Evolutionary conservation across 2,329 filamentous ascomycete species (phyloP).

Genomic region (Dothistroma septosporum): DNA sequence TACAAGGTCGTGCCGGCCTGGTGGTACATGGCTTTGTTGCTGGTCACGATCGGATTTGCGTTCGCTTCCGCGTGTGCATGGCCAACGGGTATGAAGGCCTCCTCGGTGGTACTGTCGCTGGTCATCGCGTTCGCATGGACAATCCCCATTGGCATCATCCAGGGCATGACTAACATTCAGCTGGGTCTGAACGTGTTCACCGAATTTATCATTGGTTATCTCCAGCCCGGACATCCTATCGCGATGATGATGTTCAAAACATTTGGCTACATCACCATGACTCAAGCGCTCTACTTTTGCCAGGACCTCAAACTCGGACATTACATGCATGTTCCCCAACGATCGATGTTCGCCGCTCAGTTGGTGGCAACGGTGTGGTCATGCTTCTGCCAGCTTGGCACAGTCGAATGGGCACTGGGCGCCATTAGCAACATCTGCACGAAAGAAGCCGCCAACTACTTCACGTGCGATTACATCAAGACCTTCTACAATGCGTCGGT

Average conservation of each 20-base stretch:
- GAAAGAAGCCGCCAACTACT: conserved; percentile 14
- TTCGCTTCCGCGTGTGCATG: conserved; percentile 45
- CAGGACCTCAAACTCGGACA: conserved; percentile 43
- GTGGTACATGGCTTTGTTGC: conserved; percentile 58
- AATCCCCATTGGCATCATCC: conserved; percentile 86
- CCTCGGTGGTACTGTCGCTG: conserved; percentile 72
- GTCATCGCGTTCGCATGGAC: conserved; percentile 75
- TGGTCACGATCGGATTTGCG: conserved; percentile 22
- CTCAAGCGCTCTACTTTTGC: conserved; percentile 42
- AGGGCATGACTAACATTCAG: conserved; percentile 73
- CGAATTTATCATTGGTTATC: conserved; percentile 23
- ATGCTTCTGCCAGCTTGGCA: conserved; percentile 39
- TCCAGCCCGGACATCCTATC: conserved; percentile 31
- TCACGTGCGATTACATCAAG: conserved; percentile 22
- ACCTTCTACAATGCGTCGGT: conserved; percentile 25
- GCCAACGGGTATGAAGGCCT: conserved; percentile 79
- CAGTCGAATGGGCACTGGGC: conserved; percentile 41
- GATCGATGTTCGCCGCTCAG: conserved; percentile 42
- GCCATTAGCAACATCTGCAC: conserved; percentile 34
- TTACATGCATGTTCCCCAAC: conserved; percentile 43
- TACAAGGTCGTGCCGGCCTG: conserved; percentile 76
- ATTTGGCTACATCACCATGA: conserved; percentile 37
- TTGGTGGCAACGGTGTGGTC: conserved; percentile 43
- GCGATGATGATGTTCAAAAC: conserved; percentile 42
- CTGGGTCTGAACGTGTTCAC: conserved; percentile 27